Percentiles rank a stretch among this genome's conserved stretches.
These are phyloP conservation scores for Macroventuria anomochaeta DNA, from an alignment of 2,329 filamentous ascomycete genomes.

Conservation along the genomic window DNA sequence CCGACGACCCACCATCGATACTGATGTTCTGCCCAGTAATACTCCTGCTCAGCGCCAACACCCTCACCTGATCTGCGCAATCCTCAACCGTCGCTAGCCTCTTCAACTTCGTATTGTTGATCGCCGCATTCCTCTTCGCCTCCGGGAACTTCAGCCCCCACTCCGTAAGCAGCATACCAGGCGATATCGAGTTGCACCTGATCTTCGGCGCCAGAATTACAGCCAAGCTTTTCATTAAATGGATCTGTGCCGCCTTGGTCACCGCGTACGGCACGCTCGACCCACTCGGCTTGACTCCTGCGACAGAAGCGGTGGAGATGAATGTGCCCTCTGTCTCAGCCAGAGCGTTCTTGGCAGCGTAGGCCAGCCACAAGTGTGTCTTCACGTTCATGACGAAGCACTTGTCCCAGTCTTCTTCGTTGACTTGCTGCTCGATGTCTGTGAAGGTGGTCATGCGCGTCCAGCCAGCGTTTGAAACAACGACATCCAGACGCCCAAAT, in stretches of 20 bases:
- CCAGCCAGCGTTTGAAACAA: slow-evolving; percentile 64
- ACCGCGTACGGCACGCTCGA: slow-evolving; percentile 76
- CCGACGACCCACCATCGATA: slow-evolving; percentile 46
- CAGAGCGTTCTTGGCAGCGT: slow-evolving; percentile 64
- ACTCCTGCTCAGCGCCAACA: slow-evolving; percentile 44
- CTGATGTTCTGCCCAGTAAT: slow-evolving; percentile 48
- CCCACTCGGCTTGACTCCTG: slow-evolving; percentile 68
- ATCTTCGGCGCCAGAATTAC: slow-evolving; percentile 67
- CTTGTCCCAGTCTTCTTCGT: slow-evolving; percentile 69
- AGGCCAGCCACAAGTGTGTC: slow-evolving; percentile 59
- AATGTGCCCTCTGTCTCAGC: slow-evolving; percentile 66
- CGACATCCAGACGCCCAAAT: slow-evolving; percentile 58
- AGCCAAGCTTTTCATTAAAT: slow-evolving; percentile 70
- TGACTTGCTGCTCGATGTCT: slow-evolving; percentile 64
- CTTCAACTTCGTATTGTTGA: slow-evolving; percentile 54
- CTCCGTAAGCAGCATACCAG: slow-evolving; percentile 68
- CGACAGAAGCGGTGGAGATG: slow-evolving; percentile 68
- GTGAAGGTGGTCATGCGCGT: slow-evolving; percentile 66
- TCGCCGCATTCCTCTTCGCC: slow-evolving; percentile 53
- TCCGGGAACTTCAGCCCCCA: slow-evolving; percentile 58
- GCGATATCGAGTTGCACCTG: slow-evolving; percentile 68
- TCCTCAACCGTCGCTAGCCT: slow-evolving; percentile 62
- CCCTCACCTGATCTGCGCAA: slow-evolving; percentile 47
- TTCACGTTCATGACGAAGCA: slow-evolving; percentile 69
- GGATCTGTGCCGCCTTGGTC: slow-evolving; percentile 76